Conservation (phyloP, 2,329 filamentous ascomycete species). For the Colletotrichum simmondsii region DNA sequence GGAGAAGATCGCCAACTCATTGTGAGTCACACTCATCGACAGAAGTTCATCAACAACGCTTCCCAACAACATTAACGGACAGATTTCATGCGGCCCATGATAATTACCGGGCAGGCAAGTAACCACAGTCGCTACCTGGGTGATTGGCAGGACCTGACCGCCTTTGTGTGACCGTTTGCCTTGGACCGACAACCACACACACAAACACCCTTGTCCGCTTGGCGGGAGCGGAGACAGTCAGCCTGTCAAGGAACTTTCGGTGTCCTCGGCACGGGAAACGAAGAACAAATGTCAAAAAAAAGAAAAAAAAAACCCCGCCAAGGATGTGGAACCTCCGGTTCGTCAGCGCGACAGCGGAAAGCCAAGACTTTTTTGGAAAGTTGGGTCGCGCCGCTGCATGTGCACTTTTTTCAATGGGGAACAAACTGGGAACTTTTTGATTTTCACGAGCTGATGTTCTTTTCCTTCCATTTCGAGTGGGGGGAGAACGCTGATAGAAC, state of each 20-base stretch:
- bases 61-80: neutral
- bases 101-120: neutral
- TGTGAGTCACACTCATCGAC: slow-evolving; percentile 23
- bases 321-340: neutral
- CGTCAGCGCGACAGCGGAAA: slow-evolving; percentile 9
- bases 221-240: neutral
- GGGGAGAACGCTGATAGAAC: neutral
- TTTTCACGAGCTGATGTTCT: neutral
- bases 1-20: slow-evolving; percentile 14
- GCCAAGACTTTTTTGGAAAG: neutral
- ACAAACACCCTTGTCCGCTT: neutral
- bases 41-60: neutral
- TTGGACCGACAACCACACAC: neutral
- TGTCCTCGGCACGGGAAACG: slow-evolving; percentile 15
- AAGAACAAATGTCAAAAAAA: neutral
- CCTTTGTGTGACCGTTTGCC: slow-evolving; percentile 12
- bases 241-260: neutral
- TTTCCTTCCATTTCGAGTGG: neutral
- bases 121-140: neutral
- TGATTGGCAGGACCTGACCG: slow-evolving; percentile 10
- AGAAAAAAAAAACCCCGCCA: no score
- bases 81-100: neutral
- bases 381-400: slow-evolving; percentile 8
- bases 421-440: neutral
- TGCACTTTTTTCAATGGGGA: slow-evolving; percentile 5